Base-by-base conservation (phyloP, 306 rosid species). In the Mimosa pudica region DNA sequence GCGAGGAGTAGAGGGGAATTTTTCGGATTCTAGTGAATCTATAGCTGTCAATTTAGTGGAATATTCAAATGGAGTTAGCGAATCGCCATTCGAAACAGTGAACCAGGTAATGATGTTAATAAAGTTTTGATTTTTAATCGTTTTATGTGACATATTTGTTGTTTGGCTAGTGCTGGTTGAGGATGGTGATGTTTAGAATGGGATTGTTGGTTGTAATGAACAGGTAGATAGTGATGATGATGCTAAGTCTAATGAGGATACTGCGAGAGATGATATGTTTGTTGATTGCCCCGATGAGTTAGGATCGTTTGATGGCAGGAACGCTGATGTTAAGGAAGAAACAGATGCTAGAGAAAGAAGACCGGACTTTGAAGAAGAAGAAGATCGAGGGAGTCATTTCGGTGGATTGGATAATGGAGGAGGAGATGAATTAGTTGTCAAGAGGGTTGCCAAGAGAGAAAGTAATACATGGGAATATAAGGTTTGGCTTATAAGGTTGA, bases 281-380 rank as follows among this genome's bases (percentile, higher is more conserved):
- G 98, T 89, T 7, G 99, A 95, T 86, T 90, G 96, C 82, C 86
- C 98, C 0, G 99, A 95, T 41, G 99, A 93, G 88, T 76, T 91
- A 76, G 81, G 6, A 36, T 33, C 86, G 16, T 24, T 77, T 10
- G 89, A 86, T 75, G 82, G 80, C 36, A 79, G 70, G 74, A 84
- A 42, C 72, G 82, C 76, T 81, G 97, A 89, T 54, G 32, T 70
- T 62, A 84, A 79, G 61, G 91, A 84, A 67, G 91, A 81, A 67
- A 79, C 69, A 8, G 80, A 48, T n/a, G 80, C 71, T 32, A 61
- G n/a, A 1, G 85, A 58, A 41, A 79, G 24, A 69, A 86, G 77
- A 65, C 90, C 77, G 48, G 58, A 78, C 74, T 52, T 18, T 36
- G 93, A 82, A 82, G 89, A 80, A 73, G 73, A 80, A 73, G 73